Evolutionary conservation across 1,284 basidiomycete genomes (phyloP), one percentile per base, ranked within the genome.

Genomic region (Cerioporus squamosus): DNA sequence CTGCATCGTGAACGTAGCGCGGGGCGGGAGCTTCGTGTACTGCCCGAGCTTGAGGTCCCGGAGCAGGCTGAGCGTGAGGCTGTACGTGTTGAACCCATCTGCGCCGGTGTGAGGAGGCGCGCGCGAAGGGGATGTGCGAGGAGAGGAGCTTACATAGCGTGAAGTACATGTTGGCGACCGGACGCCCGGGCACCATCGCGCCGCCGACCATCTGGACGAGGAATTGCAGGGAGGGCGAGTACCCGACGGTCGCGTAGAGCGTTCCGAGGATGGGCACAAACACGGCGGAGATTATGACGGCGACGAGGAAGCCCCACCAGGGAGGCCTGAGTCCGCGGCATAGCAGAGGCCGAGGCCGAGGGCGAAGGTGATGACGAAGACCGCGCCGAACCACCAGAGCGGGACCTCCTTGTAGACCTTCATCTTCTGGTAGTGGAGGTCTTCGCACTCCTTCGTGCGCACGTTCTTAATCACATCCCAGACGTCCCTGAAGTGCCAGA

Each of bases 341-440:
- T 86, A 85, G 63, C 45, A 38, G 22, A 61, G 59, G 2, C 44
- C 77, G 62, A 89, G 77, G 52, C 90, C 79, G 61, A 91, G 74
- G 29, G 84, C 77, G 64, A 92, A 77, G 57, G 87, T 82, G 57
- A 83, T 57, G 50, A 85, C 55, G 44, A 91, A 87, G 55, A 93
- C 70, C 29, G 75, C 61, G 10, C 69, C 76, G 72, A 91, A 95
- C 91, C 91, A 94, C 82, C 81, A 90, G 56, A 81, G 77, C 1
- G 94, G 92, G n/a, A 94, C 91, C 69, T 94, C 91, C 1, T 81
- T 74, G 73, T 97, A 97, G 24, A 74, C 79, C 56, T 80, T 79
- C 94, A 97, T 97, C 44, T 96, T 81, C 42, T 91, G 86, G 5
- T 88, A 84, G 74, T 97, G 95, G 39, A 96, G 78, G 70, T 97